Percentiles rank a stretch among this genome's conserved stretches.
Conservation (phyloP, 768 basidiomycete genomes). For the Boletus rubescentipes region DNA sequence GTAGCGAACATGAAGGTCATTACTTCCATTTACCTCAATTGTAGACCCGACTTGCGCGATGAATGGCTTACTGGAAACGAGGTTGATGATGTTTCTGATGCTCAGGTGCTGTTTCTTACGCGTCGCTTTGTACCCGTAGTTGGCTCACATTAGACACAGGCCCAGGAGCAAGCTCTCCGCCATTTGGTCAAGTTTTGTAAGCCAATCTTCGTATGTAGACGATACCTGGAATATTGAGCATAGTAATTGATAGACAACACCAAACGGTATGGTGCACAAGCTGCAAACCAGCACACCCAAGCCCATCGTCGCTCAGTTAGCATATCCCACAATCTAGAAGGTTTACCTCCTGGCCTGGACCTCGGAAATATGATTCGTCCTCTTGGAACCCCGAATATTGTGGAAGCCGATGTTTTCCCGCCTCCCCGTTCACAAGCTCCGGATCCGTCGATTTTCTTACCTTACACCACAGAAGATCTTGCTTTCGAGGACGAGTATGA, state of each 20-base stretch:
- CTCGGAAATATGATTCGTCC: conserved; percentile 73
- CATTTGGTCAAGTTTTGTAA: conserved; percentile 93
- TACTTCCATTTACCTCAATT: conserved; percentile 96
- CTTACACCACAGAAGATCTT: conserved; percentile 90
- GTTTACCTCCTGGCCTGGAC: conserved; percentile 71
- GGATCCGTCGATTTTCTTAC: conserved; percentile 80
- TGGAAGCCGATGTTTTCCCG: conserved; percentile 93
- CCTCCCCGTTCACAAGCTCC: conserved; percentile 86
- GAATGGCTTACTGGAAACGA: conserved; percentile 96
- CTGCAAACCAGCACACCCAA: conserved; percentile 49
- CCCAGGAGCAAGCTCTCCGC: conserved; percentile 92
- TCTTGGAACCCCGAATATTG: conserved; percentile 70
- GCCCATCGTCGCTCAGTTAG: conserved; percentile 80
- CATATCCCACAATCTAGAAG: conserved; percentile 79
- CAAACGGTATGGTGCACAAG: conserved; percentile 75
- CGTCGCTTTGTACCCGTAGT: neutral
- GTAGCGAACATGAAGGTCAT: conserved; percentile 99
- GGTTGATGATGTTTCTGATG: conserved; percentile 88
- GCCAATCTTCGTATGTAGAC: conserved; percentile 29
- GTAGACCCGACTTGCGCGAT: conserved; percentile 93
- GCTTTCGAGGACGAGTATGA: conserved; percentile 98
- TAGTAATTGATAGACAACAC: conserved; percentile 66
- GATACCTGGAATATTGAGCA: conserved; percentile 8
- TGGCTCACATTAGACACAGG: conserved; percentile 45
- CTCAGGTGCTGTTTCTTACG: conserved; percentile 55